These are phyloP conservation scores for Plasmodium coatneyi DNA, from an alignment of 169 alveolate genomes.

Conservation along the genomic window DNA sequence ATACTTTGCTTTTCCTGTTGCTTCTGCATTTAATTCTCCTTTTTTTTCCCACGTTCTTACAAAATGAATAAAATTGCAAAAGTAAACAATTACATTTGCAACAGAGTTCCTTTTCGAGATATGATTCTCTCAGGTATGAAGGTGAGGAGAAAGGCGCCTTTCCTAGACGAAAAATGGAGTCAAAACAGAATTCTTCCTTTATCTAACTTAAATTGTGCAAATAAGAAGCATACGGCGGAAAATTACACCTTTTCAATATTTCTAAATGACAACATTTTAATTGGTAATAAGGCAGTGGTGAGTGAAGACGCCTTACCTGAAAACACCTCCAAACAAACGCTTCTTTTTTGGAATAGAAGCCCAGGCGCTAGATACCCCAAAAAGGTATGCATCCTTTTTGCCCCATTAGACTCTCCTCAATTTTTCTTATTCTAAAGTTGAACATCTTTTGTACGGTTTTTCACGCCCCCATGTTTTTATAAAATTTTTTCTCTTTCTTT, in stretches of 20 bases:
- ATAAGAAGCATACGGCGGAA: neutral
- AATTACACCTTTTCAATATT: slow-evolving; percentile 8
- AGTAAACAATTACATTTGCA: slow-evolving; percentile 9
- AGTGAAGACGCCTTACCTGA: neutral
- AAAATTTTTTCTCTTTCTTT: neutral
- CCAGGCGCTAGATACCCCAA: slow-evolving; percentile 77
- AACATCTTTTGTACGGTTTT: neutral
- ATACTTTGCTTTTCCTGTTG: neutral
- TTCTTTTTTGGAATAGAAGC: slow-evolving; percentile 72
- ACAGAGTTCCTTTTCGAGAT: slow-evolving; percentile 2
- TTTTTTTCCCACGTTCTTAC: neutral
- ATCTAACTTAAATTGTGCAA: neutral
- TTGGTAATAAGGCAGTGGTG: slow-evolving; percentile 3
- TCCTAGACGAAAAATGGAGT: neutral
- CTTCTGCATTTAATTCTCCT: neutral
- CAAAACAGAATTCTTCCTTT: neutral
- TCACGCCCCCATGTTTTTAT: neutral
- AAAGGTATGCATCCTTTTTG: slow-evolving; percentile 29
- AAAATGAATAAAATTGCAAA: slow-evolving; percentile 33
- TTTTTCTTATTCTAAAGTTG: neutral
- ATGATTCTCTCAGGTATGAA: neutral
- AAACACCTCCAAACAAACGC: neutral
- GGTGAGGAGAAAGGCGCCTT: neutral
- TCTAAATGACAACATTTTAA: slow-evolving; percentile 19
- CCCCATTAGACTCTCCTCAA: neutral